Conservation (phyloP, 352 stramenopile species). For the Phytophthora macrochlamydospora region DNA sequence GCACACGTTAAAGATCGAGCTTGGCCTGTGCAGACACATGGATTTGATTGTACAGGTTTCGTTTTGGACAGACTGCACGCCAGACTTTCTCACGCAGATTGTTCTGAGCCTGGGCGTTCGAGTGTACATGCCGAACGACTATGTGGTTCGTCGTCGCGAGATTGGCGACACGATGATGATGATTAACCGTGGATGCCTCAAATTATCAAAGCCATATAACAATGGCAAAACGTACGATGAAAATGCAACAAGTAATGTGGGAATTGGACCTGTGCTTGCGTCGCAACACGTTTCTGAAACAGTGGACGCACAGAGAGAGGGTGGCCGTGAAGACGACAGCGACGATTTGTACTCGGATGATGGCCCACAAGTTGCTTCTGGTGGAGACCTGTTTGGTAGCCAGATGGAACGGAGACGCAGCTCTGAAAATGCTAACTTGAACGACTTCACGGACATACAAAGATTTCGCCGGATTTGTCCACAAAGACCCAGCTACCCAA, state of each 20-base stretch:
- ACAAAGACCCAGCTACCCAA: neutral
- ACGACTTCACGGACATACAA: neutral
- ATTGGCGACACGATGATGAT: constrained; percentile 34
- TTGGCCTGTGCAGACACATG: constrained; percentile 26
- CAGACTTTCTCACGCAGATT: constrained; percentile 32
- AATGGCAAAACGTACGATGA: too few relatives aligned
- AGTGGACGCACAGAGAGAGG: neutral
- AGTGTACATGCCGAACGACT: constrained; percentile 33
- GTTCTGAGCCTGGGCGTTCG: constrained; percentile 16
- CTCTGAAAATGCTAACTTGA: neutral
- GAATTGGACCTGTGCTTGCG: too few relatives aligned
- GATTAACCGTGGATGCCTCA: constrained; percentile 31
- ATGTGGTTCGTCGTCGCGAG: constrained; percentile 11
- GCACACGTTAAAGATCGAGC: constrained; percentile 31
- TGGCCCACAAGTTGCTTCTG: neutral
- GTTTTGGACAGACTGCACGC: constrained; percentile 21
- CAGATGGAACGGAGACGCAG: neutral
- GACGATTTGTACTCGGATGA: neutral
- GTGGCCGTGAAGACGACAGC: constrained; percentile 2
- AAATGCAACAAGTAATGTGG: too few relatives aligned
- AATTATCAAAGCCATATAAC: constrained; percentile 13
- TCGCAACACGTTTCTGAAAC: too few relatives aligned
- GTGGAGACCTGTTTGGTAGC: neutral
- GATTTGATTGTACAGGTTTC: constrained; percentile 25
- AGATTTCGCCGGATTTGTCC: neutral